Base-by-base conservation (phyloP, 2,329 filamentous ascomycete genomes). In the Xylaria sp. region DNA sequence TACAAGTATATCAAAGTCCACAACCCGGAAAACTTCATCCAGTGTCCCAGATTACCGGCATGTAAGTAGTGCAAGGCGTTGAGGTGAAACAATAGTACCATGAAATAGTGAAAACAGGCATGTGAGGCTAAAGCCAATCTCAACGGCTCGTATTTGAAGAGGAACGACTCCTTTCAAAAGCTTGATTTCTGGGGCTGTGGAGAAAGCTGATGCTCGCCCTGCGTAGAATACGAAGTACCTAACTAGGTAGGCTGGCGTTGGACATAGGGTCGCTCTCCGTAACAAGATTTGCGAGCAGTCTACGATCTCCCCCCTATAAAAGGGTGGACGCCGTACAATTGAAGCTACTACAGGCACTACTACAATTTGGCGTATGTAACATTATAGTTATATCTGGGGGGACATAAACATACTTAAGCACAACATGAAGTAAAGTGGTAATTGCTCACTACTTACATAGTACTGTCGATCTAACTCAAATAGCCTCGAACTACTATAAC, bases 171-270 rank as follows among this genome's bases (percentile, higher is more conserved):
- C 60, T 63, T 69, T 67, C 61, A 62, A 63, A 76, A 76, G 75
- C 72, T 76, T 76, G 74, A 73, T 74, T 69, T 74, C 46, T 73
- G 73, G 73, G 63, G 67, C 68, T 49, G 66, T 73, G 73, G 72
- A 70, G 73, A 71, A 69, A 63, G 66, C 64, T 66, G 71, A 64
- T 44, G 71, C 74, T 73, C 69, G 70, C 64, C 70, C 68, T 51
- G 70, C 51, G 64, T 63, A 66, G 68, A 40, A 40, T 40, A 40
- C 38, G 38, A 40, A 40, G 10, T n/a, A n/a, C n/a, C n/a, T n/a
- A n/a, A n/a, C n/a, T n/a, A n/a, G n/a, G n/a, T 13, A 38, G 36
- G 66, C 60, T 28, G 20, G 42, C 31, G 60, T 38, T 53, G 51
- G 62, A 62, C 63, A 58, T 38, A 28, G 42, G 5, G 67, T 63